Conservation (phyloP, 371 early-diverging fungal species). For the Blastocladiella emersonii region DNA sequence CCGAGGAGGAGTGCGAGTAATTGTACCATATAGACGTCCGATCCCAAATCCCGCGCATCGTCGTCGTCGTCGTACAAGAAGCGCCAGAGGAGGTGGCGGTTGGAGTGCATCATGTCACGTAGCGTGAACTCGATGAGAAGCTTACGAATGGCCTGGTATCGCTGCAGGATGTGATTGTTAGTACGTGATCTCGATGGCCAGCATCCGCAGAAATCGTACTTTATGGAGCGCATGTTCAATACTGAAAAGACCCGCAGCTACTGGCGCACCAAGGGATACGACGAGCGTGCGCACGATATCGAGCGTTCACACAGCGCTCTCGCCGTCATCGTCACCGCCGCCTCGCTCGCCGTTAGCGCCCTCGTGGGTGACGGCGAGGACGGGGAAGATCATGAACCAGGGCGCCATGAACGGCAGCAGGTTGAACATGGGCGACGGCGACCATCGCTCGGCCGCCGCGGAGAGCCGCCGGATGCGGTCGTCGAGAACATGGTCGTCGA, state of each 20-base stretch:
- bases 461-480: not conserved
- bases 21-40: constrained; percentile 11
- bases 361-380: not conserved
- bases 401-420: not conserved
- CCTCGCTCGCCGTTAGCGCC: not conserved
- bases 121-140: not conserved
- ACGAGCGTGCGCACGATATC: not conserved
- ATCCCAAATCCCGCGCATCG: constrained; percentile 6
- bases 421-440: not conserved
- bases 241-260: not conserved
- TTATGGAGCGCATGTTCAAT: not conserved
- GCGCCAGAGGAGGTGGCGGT: not conserved
- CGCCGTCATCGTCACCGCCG: not conserved
- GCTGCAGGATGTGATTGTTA: not conserved
- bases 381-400: not conserved
- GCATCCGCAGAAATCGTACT: not conserved
- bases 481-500: not conserved
- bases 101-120: not conserved
- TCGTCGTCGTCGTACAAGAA: not conserved
- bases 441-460: not conserved
- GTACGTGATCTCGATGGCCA: not conserved
- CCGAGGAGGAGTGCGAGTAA: not conserved
- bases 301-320: not conserved
- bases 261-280: not conserved
- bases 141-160: not conserved